A percentile compares a stretch with the other conserved stretches of the same genome.
Conservation (phyloP, 2,329 filamentous ascomycete genomes). For the Ophiocordyceps camponoti-floridani region DNA sequence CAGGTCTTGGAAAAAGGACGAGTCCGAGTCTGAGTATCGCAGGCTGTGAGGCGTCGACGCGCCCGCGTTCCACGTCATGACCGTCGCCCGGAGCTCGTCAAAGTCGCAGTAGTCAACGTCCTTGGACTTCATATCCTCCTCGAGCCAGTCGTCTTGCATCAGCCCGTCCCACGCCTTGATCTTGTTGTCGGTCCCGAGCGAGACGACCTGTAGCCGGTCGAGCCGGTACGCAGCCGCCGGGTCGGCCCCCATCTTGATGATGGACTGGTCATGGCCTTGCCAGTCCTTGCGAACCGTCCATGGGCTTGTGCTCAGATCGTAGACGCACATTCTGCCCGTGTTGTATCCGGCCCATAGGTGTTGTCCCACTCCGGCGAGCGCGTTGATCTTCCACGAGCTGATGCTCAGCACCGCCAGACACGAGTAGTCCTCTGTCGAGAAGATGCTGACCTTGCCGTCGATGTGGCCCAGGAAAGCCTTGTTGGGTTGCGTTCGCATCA, state of each 20-base stretch:
- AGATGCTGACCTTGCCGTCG: constrained; percentile 91
- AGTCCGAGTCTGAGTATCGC: constrained; percentile 50
- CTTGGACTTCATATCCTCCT: constrained; percentile 67
- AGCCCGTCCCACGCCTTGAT: constrained; percentile 83
- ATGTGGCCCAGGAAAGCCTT: constrained; percentile 80
- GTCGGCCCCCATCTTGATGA: constrained; percentile 63
- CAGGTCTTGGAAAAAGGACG: constrained; percentile 63
- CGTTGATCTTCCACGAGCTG: constrained; percentile 90
- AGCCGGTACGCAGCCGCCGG: constrained; percentile 69
- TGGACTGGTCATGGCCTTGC: constrained; percentile 73
- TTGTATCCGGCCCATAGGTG: constrained; percentile 90
- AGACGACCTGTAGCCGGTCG: constrained; percentile 69
- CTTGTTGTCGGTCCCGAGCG: constrained; percentile 73
- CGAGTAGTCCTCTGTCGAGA: constrained; percentile 57
- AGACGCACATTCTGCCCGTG: constrained; percentile 84
- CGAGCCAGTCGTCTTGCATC: constrained; percentile 88
- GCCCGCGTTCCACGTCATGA: constrained; percentile 94
- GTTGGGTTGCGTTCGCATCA: constrained; percentile 55
- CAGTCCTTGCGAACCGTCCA: constrained; percentile 92
- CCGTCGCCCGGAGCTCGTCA: constrained; percentile 57
- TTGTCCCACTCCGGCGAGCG: constrained; percentile 61
- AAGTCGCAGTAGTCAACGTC: constrained; percentile 77
- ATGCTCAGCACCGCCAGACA: constrained; percentile 71
- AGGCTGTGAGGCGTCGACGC: constrained; percentile 82
- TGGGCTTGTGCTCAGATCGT: constrained; percentile 65